Conservation (phyloP, 148 eudicot genomes). For the Cornus controversa region DNA sequence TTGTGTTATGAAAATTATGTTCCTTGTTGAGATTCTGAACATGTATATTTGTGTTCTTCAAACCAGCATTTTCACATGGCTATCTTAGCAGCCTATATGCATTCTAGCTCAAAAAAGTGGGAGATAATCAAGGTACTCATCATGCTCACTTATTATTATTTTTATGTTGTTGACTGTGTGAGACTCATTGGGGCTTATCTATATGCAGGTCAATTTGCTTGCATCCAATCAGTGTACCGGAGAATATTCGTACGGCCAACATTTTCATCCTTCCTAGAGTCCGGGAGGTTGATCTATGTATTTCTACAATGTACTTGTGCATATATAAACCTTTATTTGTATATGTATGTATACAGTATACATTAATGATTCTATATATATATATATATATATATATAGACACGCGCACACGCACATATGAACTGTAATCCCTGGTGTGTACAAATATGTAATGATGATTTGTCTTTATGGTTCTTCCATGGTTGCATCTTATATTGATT, state of each 20-base stretch:
- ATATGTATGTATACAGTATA: too few relatives aligned
- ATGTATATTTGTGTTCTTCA: slow-evolving; percentile 11
- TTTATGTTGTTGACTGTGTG: not conserved
- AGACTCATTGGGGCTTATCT: slow-evolving; percentile 3
- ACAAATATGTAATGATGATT: too few relatives aligned
- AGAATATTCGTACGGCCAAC: slow-evolving; percentile 25
- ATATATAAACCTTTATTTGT: not conserved
- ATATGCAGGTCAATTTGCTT: slow-evolving; percentile 58
- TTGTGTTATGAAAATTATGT: not conserved
- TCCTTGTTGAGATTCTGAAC: not conserved
- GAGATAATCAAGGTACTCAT: slow-evolving; percentile 72
- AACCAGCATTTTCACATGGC: slow-evolving; percentile 76
- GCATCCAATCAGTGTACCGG: slow-evolving; percentile 32
- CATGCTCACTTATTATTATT: not conserved
- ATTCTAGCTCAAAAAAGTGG: slow-evolving; percentile 53
- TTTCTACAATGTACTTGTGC: not conserved
- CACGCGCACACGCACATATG: not conserved
- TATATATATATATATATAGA: too few relatives aligned
- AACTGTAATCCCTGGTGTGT: not conserved
- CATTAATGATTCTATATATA: too few relatives aligned
- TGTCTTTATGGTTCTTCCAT: too few relatives aligned
- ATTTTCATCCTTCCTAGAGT: slow-evolving; percentile 26
- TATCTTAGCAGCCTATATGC: slow-evolving; percentile 56
- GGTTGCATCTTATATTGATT: too few relatives aligned
- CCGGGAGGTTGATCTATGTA: slow-evolving; percentile 35